These are phyloP conservation scores for Umbelopsis isabellina DNA, from an alignment of 192 early-diverging fungal species.

Conservation along the genomic window DNA sequence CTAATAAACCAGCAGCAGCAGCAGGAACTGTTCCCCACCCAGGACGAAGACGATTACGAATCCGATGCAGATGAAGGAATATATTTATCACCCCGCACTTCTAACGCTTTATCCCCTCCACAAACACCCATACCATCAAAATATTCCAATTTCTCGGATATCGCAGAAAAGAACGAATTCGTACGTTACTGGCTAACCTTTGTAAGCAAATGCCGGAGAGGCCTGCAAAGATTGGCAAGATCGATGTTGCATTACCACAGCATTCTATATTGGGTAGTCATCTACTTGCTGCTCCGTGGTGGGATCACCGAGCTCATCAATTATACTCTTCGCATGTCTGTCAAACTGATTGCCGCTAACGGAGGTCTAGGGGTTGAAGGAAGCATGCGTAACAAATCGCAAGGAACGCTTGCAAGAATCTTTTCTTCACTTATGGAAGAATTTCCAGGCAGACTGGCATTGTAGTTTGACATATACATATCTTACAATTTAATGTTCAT, in stretches of 20 bases:
- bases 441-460: conserved; percentile 19
- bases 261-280: conserved; percentile 34
- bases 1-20: neutral
- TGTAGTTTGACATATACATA: conserved; percentile 21
- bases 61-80: conserved; percentile 1
- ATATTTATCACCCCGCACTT: conserved; percentile 10
- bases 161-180: conserved; percentile 11
- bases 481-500: conserved; percentile 12
- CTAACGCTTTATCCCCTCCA: neutral
- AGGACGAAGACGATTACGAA: neutral
- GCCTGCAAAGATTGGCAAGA: neutral
- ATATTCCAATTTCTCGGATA: neutral
- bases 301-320: conserved; percentile 19
- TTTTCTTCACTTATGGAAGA: conserved; percentile 16
- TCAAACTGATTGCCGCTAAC: conserved; percentile 12
- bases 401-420: neutral
- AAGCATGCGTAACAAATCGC: neutral
- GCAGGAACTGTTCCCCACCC: neutral
- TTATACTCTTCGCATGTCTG: neutral
- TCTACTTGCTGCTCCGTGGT: conserved; percentile 36
- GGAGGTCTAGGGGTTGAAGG: neutral
- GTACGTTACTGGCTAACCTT: conserved; percentile 10
- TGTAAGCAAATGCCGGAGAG: conserved; percentile 13
- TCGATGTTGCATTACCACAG: conserved; percentile 31
- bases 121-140: conserved; percentile 4